Percentiles rank a stretch among this genome's conserved stretches.
Evolutionary conservation across 106 monocot genomes (phyloP).

Genomic region (Acorus calamus): DNA sequence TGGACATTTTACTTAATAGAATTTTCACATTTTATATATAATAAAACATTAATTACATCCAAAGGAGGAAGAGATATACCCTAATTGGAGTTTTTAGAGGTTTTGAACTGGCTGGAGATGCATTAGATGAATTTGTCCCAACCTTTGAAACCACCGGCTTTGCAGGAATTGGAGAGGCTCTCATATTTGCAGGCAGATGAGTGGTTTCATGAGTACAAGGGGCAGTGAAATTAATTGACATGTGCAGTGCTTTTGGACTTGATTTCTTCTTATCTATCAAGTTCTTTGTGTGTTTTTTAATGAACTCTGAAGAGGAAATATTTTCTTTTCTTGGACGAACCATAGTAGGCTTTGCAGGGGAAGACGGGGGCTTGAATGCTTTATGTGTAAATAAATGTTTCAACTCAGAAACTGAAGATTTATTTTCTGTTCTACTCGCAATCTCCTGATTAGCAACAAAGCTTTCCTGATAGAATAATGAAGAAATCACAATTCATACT

Average conservation of each 20-base stretch:
- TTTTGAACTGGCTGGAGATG: conserved; percentile 1
- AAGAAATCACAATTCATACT: neutral
- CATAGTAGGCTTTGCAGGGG: conserved; percentile 1
- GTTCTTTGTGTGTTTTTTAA: neutral
- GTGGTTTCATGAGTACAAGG: conserved; percentile 3
- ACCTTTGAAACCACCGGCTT: conserved; percentile 8
- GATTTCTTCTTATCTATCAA: conserved; percentile 23
- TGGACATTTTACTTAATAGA: neutral
- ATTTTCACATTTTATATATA: neutral
- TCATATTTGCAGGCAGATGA: conserved; percentile 5
- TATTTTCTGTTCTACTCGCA: conserved; percentile 15
- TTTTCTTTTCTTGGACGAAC: conserved; percentile 15
- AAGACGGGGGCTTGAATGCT: conserved; percentile 3
- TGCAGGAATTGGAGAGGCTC: conserved; percentile 12
- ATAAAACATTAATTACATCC: neutral
- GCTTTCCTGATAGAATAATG: conserved; percentile 35
- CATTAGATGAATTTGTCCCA: conserved; percentile 4
- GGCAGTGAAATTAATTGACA: conserved; percentile 7
- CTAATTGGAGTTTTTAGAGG: conserved; percentile 15
- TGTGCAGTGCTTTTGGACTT: conserved; percentile 13
- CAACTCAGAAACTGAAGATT: conserved; percentile 8
- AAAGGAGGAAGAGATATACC: conserved; percentile 10
- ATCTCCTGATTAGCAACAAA: conserved; percentile 16
- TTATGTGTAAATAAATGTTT: conserved; percentile 10
- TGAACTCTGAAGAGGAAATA: conserved; percentile 1